Percentiles rank a stretch among this genome's conserved stretches.
Conservation (phyloP, 1,284 basidiomycete genomes). For the Flammula alnicola region DNA sequence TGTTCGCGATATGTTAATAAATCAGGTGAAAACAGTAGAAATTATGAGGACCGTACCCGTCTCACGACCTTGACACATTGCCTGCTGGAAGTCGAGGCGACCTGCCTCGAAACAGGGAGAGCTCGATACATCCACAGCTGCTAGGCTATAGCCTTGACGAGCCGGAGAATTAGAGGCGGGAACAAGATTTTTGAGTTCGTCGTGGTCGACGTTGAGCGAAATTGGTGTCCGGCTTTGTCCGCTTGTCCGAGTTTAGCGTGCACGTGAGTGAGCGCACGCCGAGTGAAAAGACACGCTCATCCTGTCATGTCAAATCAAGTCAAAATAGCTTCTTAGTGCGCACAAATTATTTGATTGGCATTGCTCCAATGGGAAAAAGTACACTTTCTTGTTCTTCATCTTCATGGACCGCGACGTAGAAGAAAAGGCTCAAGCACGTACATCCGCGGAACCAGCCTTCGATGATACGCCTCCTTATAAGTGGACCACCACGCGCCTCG, state of each 20-base stretch:
- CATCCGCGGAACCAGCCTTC: background rate
- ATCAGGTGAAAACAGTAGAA: slow-evolving; percentile 1
- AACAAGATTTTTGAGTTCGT: slow-evolving; percentile 20
- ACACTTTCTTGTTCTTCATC: too few species aligned
- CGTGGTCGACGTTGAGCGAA: slow-evolving; percentile 28
- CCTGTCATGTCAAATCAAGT: too few species aligned
- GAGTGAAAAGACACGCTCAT: too few species aligned
- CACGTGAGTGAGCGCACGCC: slow-evolving; percentile 11
- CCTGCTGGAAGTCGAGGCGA: slow-evolving; percentile 49
- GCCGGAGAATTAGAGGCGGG: slow-evolving; percentile 16
- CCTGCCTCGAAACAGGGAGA: slow-evolving; percentile 56
- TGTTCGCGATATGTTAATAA: slow-evolving; percentile 10
- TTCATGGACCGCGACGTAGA: background rate
- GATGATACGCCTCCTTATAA: slow-evolving; percentile 2
- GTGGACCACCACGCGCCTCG: slow-evolving; percentile 55
- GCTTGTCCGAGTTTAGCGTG: slow-evolving; percentile 18
- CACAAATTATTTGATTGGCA: too few species aligned
- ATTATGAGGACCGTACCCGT: slow-evolving; percentile 49
- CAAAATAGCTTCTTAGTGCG: too few species aligned
- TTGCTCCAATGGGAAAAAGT: too few species aligned
- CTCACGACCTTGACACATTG: slow-evolving; percentile 52
- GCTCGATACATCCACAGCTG: slow-evolving; percentile 59
- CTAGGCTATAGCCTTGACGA: slow-evolving; percentile 27
- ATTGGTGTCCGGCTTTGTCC: slow-evolving; percentile 42
- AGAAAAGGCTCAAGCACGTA: background rate